A percentile compares a stretch with the other conserved stretches of the same genome.
Evolutionary conservation across 305 asterid genomes (phyloP).

Genomic region (Lippia alba): DNA sequence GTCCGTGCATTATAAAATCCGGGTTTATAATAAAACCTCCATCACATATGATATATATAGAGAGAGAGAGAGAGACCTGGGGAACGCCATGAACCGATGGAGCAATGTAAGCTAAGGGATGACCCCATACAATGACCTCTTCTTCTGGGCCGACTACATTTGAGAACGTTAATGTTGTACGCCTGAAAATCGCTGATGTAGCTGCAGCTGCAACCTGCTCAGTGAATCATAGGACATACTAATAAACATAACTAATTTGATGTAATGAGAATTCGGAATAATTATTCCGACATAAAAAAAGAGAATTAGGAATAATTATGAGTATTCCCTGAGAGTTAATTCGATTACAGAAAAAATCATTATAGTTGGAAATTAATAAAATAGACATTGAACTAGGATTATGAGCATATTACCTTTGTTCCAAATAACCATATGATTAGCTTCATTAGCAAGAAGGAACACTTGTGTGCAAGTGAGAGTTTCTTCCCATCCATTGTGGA

Average conservation of each 20-base stretch:
- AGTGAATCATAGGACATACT: too few species aligned
- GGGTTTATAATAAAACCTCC: too few species aligned
- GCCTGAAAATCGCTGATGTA: constrained; percentile 18
- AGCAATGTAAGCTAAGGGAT: constrained; percentile 49
- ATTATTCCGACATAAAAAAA: too few species aligned
- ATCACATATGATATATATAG: too few species aligned
- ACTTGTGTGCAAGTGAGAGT: constrained; percentile 35
- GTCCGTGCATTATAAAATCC: too few species aligned
- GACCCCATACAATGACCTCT: constrained; percentile 55
- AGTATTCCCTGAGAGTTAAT: too few species aligned
- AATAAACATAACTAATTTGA: too few species aligned
- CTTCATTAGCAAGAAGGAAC: neutral
- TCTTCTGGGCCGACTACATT: constrained; percentile 68
- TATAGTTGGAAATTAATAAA: too few species aligned
- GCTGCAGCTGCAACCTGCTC: constrained; percentile 37
- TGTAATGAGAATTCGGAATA: too few species aligned
- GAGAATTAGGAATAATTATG: too few species aligned
- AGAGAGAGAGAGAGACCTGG: constrained; percentile 41
- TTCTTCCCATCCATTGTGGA: constrained; percentile 45
- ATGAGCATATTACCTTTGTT: constrained; percentile 29
- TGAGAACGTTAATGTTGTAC: constrained; percentile 51
- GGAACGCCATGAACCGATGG: constrained; percentile 53
- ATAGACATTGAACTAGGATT: neutral
- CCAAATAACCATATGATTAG: constrained; percentile 28
- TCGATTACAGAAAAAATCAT: too few species aligned